These are phyloP conservation scores for Trichaptum fuscoviolaceum DNA, from an alignment of 768 basidiomycete species.

Conservation along the genomic window DNA sequence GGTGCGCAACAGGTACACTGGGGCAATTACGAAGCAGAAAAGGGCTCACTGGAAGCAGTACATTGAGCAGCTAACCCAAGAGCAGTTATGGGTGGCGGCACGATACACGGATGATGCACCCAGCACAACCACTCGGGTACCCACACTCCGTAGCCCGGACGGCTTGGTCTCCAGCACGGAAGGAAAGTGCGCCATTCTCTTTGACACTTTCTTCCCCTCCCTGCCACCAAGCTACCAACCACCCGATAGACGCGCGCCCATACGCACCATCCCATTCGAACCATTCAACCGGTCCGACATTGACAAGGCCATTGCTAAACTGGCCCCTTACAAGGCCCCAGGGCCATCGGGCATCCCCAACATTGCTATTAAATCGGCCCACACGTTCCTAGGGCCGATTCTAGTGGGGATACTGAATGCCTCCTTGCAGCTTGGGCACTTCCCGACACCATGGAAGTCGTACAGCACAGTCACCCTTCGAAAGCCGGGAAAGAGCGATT, in stretches of 20 bases:
- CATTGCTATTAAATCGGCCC: too few relatives aligned
- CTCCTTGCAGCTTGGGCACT: slow-evolving; percentile 21
- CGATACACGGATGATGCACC: slow-evolving; percentile 11
- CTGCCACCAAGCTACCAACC: neutral
- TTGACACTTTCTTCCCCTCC: neutral
- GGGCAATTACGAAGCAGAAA: slow-evolving; percentile 15
- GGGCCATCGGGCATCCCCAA: too few relatives aligned
- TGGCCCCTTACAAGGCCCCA: slow-evolving; percentile 15
- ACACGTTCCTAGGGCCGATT: slow-evolving; percentile 19
- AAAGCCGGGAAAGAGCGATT: too few relatives aligned
- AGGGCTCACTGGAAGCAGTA: slow-evolving; percentile 19
- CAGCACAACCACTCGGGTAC: slow-evolving; percentile 13
- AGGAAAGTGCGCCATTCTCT: neutral
- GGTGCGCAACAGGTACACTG: slow-evolving; percentile 11
- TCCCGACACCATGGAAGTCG: too few relatives aligned
- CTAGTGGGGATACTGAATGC: slow-evolving; percentile 26
- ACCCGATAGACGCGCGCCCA: too few relatives aligned
- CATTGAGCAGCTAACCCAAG: slow-evolving; percentile 14
- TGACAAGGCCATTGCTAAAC: neutral
- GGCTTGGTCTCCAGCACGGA: neutral
- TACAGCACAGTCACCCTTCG: too few relatives aligned
- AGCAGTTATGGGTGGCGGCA: slow-evolving; percentile 17
- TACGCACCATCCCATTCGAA: neutral
- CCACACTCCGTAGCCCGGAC: slow-evolving; percentile 12
- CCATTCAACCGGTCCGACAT: neutral